phyloP scores from a whole-genome alignment of 1,284 basidiomycete species.

The Cryptococcus jaspeensis region DNA sequence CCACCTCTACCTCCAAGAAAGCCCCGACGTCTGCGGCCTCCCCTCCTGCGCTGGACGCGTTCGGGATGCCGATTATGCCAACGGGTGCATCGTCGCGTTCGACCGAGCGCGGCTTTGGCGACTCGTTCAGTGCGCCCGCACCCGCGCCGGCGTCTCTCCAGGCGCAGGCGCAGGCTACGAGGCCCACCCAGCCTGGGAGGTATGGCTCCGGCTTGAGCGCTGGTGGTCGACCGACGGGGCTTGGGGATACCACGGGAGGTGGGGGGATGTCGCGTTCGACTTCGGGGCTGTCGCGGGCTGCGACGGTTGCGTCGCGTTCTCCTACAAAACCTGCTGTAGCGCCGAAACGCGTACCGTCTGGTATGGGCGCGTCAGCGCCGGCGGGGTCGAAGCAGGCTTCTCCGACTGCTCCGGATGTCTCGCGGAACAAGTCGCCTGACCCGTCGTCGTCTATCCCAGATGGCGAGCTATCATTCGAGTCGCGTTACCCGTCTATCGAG shows the following conservation, averaged over 20 bases:
- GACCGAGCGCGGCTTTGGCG: conserved; percentile 29
- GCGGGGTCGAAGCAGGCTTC: conserved; percentile 5
- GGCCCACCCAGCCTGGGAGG: too few relatives aligned
- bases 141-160: conserved; percentile 1
- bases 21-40: not conserved
- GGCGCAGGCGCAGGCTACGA: too few relatives aligned
- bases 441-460: conserved; percentile 25
- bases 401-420: not conserved
- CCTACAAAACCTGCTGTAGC: not conserved
- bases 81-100: not conserved
- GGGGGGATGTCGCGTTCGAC: too few relatives aligned
- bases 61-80: conserved; percentile 31
- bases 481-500: conserved; percentile 48
- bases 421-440: conserved; percentile 5
- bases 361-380: not conserved
- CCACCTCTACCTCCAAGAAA: conserved; percentile 2
- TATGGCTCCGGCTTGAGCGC: not conserved
- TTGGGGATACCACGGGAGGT: conserved; percentile 31
- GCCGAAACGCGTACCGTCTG: conserved; percentile 3
- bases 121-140: conserved; percentile 26
- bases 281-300: not conserved
- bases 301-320: conserved; percentile 4
- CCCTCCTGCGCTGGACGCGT: conserved; percentile 32
- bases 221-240: conserved; percentile 20
- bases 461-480: conserved; percentile 41